Conservation (phyloP, 257 asterid species). For the Datura wrightii region DNA sequence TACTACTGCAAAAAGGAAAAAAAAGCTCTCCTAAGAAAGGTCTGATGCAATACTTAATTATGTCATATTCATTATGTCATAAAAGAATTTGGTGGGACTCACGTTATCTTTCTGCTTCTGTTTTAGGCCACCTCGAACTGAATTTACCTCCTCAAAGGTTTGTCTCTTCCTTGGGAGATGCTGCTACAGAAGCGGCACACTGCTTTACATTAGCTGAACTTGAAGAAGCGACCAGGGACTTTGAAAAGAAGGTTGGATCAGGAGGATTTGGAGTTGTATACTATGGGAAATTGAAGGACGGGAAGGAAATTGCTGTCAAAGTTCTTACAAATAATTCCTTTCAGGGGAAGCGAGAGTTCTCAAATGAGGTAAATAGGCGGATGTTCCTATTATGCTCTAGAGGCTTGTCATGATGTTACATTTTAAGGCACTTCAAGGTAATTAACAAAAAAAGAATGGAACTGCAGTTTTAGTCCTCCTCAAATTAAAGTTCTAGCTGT, state of each 20-base stretch:
- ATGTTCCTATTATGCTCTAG: neutral
- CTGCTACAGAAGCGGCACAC: slow-evolving; percentile 82
- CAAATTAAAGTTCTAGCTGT: neutral
- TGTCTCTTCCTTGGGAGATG: slow-evolving; percentile 60
- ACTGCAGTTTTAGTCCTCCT: neutral
- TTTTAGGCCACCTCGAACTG: slow-evolving; percentile 51
- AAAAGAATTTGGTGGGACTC: slow-evolving; percentile 28
- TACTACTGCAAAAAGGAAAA: slow-evolving; percentile 64
- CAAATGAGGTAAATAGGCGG: slow-evolving; percentile 73
- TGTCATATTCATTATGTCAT: slow-evolving; percentile 20
- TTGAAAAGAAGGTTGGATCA: slow-evolving; percentile 81
- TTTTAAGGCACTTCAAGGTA: neutral
- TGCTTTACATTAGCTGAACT: slow-evolving; percentile 80
- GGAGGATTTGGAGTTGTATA: slow-evolving; percentile 96
- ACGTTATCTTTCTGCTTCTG: slow-evolving; percentile 31
- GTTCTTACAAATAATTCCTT: slow-evolving; percentile 82
- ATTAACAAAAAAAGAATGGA: no score
- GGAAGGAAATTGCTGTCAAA: slow-evolving; percentile 94
- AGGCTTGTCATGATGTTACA: neutral
- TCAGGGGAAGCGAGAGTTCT: slow-evolving; percentile 92
- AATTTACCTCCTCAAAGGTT: slow-evolving; percentile 52
- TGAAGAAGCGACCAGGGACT: slow-evolving; percentile 78
- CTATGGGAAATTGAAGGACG: slow-evolving; percentile 82
- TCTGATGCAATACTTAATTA: slow-evolving; percentile 39
- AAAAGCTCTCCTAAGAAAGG: slow-evolving; percentile 58